Evolutionary conservation across 768 basidiomycete genomes (phyloP), one percentile per base, ranked within the genome.

Genomic region (Suillus ampliporus): DNA sequence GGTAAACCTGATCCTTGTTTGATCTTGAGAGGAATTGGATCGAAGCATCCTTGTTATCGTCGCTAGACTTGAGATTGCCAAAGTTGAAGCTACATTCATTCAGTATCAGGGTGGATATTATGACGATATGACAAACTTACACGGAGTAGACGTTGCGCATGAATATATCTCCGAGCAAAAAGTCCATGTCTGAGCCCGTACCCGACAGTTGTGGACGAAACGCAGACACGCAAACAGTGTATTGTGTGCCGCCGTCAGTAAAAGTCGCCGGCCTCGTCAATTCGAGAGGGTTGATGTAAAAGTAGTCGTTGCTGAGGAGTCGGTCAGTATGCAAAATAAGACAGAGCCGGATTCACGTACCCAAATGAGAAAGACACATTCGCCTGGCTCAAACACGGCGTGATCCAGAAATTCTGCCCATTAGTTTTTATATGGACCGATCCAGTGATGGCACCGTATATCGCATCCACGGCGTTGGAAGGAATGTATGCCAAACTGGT

Each of bases 111-210:
- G 35, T 35, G 28, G 9, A 35, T 61, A 28, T 5, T 31, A 21
- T 13, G 8, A 3, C 1, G 19, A 28, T 1, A 7, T 1, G 10
- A 13, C 31, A 14, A 13, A 62, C 80, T 5, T 70, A 82, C 80
- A 81, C 76, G 1, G 78, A 71, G 60, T 83, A 82, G 28, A 80
- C 78, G 58, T 83, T 83, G 38, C 82, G 79, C 67, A 83, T 75
- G 69, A 82, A 82, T 5, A 78, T 72, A 62, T 80, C 80, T 2
- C 82, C 82, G 44, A 82, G 74, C 2, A 79, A 53, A n/a, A 75
- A 74, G 28, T 83, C 82, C 34, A 78, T 71, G 15, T 73, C 80
- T 56, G 23, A 62, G 28, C 61, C 61, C 3, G 46, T 64, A 8
- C 66, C 68, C 43, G 69, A 59, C 13, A 79, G 75, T 2, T 71